Percentiles rank a stretch among this genome's conserved stretches.
These are phyloP conservation scores for Plantago rigida DNA, from an alignment of 305 asterid species.

Conservation along the genomic window DNA sequence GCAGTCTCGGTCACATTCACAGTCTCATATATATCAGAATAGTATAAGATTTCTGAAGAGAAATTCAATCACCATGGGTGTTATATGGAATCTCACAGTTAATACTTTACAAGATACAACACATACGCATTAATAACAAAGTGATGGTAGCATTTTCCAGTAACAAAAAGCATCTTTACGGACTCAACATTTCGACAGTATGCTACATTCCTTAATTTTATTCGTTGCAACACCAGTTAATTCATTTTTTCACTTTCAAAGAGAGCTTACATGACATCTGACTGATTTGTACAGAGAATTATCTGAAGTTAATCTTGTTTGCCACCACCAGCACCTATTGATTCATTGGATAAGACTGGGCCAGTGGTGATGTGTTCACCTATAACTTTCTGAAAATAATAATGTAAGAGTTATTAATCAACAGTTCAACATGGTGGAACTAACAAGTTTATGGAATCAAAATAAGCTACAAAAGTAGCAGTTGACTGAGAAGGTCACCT, in stretches of 20 bases:
- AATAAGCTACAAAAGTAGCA: neutral
- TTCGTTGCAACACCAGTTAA: no score
- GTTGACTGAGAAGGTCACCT: neutral
- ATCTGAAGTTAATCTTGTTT: slow-evolving; percentile 43
- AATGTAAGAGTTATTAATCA: slow-evolving; percentile 14
- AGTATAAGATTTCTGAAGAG: slow-evolving; percentile 11
- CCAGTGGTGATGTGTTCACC: slow-evolving; percentile 33
- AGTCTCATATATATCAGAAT: no score
- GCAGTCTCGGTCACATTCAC: no score
- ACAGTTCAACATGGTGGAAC: slow-evolving; percentile 6
- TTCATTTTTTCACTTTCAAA: no score
- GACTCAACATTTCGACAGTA: no score
- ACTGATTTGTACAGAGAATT: slow-evolving; percentile 16
- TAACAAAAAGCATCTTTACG: no score
- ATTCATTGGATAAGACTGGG: slow-evolving; percentile 34
- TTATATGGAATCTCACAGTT: no score
- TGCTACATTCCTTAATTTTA: no score
- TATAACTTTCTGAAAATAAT: slow-evolving; percentile 35
- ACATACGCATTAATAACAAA: no score
- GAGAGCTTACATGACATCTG: slow-evolving; percentile 1
- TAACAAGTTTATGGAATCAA: neutral
- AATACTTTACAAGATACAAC: no score
- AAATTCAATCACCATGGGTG: no score
- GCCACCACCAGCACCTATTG: slow-evolving; percentile 36
- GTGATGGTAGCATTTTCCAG: no score